phyloP scores from a whole-genome alignment of 176 grass and related monocot species.

The Lolium multiflorum region DNA sequence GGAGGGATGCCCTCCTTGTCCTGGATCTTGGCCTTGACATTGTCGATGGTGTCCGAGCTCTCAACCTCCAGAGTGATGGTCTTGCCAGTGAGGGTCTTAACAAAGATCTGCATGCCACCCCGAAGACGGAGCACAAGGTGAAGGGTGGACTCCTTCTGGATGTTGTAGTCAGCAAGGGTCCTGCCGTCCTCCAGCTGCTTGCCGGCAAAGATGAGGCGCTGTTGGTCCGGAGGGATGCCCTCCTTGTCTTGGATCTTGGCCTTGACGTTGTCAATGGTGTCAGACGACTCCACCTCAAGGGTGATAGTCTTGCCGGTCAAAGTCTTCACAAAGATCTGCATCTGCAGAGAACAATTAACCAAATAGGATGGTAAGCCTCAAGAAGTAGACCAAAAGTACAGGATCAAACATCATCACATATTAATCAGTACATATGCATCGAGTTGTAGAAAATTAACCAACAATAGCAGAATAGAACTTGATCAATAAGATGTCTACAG shows the following conservation, averaged over 20 bases:
- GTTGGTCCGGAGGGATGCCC: constrained; percentile 72
- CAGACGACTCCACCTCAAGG: constrained; percentile 44
- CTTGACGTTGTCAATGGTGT: constrained; percentile 75
- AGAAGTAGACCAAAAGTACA: neutral
- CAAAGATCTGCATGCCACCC: constrained; percentile 76
- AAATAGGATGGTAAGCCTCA: neutral
- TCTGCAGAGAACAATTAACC: constrained; percentile 1
- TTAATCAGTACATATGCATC: too few species aligned
- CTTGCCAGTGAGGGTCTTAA: constrained; percentile 92
- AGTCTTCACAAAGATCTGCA: constrained; percentile 75
- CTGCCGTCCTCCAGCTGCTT: constrained; percentile 72
- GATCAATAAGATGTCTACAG: too few species aligned
- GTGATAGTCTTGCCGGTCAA: constrained; percentile 68
- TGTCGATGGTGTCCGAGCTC: constrained; percentile 78
- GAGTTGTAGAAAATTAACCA: too few species aligned
- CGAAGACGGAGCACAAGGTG: constrained; percentile 62
- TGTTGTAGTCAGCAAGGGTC: constrained; percentile 64
- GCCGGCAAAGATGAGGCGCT: constrained; percentile 50
- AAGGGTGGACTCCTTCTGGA: constrained; percentile 78
- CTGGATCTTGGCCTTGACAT: constrained; percentile 80
- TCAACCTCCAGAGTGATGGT: constrained; percentile 92
- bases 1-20: constrained; percentile 85
- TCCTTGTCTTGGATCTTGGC: constrained; percentile 93
- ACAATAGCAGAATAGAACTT: too few species aligned
- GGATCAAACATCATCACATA: neutral